phyloP scores from a whole-genome alignment of 306 rosid species.

The Casuarina cunninghamiana region DNA sequence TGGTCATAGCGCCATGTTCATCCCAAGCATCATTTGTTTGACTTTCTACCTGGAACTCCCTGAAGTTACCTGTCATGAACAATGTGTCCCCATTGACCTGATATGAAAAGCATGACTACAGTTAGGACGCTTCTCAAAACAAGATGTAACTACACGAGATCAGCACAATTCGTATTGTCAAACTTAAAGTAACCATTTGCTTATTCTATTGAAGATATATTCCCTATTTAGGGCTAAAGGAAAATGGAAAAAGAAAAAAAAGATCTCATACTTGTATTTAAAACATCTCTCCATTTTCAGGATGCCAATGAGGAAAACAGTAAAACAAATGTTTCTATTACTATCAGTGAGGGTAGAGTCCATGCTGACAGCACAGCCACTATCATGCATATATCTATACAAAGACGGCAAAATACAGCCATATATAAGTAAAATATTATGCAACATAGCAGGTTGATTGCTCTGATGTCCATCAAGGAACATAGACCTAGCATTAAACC shows the following conservation, averaged over 20 bases:
- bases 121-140: background rate
- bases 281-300: background rate
- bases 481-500: background rate
- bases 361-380: background rate
- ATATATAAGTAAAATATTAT: background rate
- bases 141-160: background rate
- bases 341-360: background rate
- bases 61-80: constrained; percentile 90
- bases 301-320: background rate
- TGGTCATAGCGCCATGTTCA: constrained; percentile 72
- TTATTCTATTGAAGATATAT: background rate
- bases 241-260: background rate
- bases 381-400: background rate
- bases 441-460: too few species aligned
- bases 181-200: background rate
- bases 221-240: background rate
- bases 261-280: background rate
- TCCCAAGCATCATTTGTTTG: constrained; percentile 68
- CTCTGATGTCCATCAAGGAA: background rate
- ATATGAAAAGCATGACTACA: constrained; percentile 22
- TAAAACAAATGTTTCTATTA: background rate
- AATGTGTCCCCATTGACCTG: constrained; percentile 96
- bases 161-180: background rate
- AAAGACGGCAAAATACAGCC: background rate
- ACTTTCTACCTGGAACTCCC: constrained; percentile 85